phyloP scores from a whole-genome alignment of 2,329 filamentous ascomycete genomes.

The Fusarium sulawesiense region DNA sequence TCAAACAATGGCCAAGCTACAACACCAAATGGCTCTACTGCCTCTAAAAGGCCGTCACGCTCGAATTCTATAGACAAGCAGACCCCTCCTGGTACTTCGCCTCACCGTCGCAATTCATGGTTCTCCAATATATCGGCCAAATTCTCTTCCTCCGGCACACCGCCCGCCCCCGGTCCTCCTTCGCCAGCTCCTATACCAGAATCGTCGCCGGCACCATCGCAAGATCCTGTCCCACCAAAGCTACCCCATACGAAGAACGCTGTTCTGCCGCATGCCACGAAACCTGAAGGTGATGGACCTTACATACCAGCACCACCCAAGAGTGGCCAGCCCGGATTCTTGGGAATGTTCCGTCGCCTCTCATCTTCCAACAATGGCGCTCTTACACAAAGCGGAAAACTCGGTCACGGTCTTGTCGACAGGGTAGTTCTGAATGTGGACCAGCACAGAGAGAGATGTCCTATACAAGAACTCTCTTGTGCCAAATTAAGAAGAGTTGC shows the following conservation, averaged over 20 bases:
- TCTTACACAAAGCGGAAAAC: constrained; percentile 43
- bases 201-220: constrained; percentile 39
- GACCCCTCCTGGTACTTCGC: constrained; percentile 49
- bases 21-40: constrained; percentile 41
- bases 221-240: constrained; percentile 61
- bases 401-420: constrained; percentile 77
- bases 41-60: constrained; percentile 46
- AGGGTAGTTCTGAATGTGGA: constrained; percentile 88
- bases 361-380: constrained; percentile 71
- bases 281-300: constrained; percentile 69
- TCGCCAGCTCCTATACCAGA: constrained; percentile 48
- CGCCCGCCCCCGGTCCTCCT: constrained; percentile 46
- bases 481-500: constrained; percentile 87
- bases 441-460: constrained; percentile 79
- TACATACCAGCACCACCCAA: constrained; percentile 82
- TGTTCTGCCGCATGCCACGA: constrained; percentile 67
- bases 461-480: constrained; percentile 81
- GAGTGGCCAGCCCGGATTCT: constrained; percentile 74
- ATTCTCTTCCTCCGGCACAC: constrained; percentile 73
- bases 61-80: constrained; percentile 54
- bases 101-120: constrained; percentile 81
- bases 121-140: constrained; percentile 93
- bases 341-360: constrained; percentile 84
- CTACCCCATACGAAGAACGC: constrained; percentile 66
- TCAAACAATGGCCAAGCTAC: constrained; percentile 40